Evolutionary conservation across 2,329 filamentous ascomycete species (phyloP), one percentile per base, ranked within the genome.

Genomic region (Fusarium sterilihyphosum): DNA sequence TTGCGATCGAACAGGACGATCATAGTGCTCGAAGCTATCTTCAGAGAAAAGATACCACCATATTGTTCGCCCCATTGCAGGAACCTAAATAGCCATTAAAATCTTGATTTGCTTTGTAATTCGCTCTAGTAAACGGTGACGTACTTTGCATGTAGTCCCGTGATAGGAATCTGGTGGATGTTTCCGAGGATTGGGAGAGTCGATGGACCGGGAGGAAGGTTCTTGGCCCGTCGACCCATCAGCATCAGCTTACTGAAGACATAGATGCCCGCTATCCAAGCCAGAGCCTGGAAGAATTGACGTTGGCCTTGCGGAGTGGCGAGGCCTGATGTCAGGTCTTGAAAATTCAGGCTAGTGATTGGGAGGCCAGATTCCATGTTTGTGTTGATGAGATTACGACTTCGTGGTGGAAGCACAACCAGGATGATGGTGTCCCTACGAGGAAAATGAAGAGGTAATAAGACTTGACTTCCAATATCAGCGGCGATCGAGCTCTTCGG

Each of bases 261-360:
- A 49, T 49, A 31, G 5, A 49, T 49, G 8, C 46, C 46, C 13
- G 9, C 13, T 31, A 49, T 8, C 46, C 46, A 49, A 49, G 26
- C 46, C 5, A 49, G 0, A 11, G 46, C 46, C 3, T 3, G 1
- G 10, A 49, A 22, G 0, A 49, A 11, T 20, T 31, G 46, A 1
- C 46, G 46, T 5, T 49, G 46, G 20, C 26, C 20, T 17, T 49
- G 20, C 7, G 20, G 20, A 16, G 46, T 49, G 9, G 46, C 20
- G 26, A 49, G 46, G 13, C 46, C 46, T 29, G 46, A 49, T 22
- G 46, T 31, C 46, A 49, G 26, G 26, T 49, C 46, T 22, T 22
- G 46, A 1, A 49, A 1, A 20, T 49, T 49, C 4, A 49, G 6
- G 4, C 4, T 47, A 18, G 46, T 26, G 11, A 49, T 49, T 16